A percentile compares a stretch with the other conserved stretches of the same genome.
Evolutionary conservation across 1,139 yeast species (phyloP).

Genomic region (Suhomyces taliae): DNA sequence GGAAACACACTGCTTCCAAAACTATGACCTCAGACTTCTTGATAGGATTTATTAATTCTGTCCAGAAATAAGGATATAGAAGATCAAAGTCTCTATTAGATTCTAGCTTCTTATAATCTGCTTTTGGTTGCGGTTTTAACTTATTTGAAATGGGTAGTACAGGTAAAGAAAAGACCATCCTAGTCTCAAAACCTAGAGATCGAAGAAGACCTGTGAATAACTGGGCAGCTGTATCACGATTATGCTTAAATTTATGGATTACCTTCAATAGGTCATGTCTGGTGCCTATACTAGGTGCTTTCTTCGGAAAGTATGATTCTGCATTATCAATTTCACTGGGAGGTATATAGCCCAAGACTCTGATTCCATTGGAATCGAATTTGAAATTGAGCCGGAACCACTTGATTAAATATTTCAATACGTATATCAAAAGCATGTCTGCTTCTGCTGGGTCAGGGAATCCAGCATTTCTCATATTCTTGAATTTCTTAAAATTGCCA

Average conservation of each 20-base stretch:
- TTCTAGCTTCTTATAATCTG: conserved; percentile 22
- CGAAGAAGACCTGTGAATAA: conserved; percentile 34
- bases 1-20: conserved; percentile 34
- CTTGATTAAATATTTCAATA: conserved; percentile 36
- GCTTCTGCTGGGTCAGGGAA: conserved; percentile 7
- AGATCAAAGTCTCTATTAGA: conserved; percentile 36
- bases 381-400: conserved; percentile 41
- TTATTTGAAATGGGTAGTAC: conserved; percentile 21
- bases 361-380: conserved; percentile 33
- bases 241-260: conserved; percentile 31
- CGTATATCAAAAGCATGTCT: conserved; percentile 30
- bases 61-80: conserved; percentile 43
- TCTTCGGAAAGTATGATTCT: conserved; percentile 23
- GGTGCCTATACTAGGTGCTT: conserved; percentile 17
- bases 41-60: conserved; percentile 38
- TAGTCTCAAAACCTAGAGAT: conserved; percentile 33
- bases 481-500: conserved; percentile 17
- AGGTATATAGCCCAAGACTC: conserved; percentile 36
- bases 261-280: conserved; percentile 17
- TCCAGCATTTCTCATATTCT: not conserved
- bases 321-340: conserved; percentile 3
- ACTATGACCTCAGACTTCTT: conserved; percentile 27
- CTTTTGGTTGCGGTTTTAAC: conserved; percentile 24
- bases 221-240: conserved; percentile 41
- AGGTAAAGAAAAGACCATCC: conserved; percentile 39